Conservation (phyloP, 2,329 filamentous ascomycete species). For the Aspergillus amoenus region DNA sequence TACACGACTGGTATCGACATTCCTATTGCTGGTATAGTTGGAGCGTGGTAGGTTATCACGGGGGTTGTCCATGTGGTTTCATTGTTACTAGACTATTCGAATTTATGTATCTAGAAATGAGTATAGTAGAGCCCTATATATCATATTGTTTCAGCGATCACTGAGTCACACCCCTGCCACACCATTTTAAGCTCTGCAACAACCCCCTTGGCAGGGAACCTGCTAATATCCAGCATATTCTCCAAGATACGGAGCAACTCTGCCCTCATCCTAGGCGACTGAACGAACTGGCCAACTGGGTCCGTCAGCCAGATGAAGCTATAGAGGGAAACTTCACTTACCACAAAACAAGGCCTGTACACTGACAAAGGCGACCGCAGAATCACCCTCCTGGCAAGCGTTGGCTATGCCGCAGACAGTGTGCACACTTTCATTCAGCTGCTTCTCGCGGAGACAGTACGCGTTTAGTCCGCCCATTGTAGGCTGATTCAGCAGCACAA, state of each 20-base stretch:
- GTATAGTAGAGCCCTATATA: background rate
- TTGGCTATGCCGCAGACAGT: slow-evolving; percentile 15
- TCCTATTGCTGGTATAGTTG: slow-evolving; percentile 41
- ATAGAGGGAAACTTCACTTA: background rate
- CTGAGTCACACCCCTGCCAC: slow-evolving; percentile 20
- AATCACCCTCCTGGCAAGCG: slow-evolving; percentile 18
- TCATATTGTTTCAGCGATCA: background rate
- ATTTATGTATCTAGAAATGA: background rate
- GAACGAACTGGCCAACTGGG: slow-evolving; percentile 17
- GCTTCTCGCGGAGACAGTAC: slow-evolving; percentile 30
- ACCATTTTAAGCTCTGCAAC: slow-evolving; percentile 10
- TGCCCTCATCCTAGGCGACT: slow-evolving; percentile 9
- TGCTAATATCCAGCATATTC: slow-evolving; percentile 18
- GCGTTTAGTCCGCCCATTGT: slow-evolving; percentile 50
- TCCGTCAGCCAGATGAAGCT: background rate
- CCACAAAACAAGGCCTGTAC: slow-evolving; percentile 23
- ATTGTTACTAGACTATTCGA: too few species aligned
- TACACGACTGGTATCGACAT: slow-evolving; percentile 41
- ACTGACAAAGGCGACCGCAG: slow-evolving; percentile 22
- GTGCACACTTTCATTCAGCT: slow-evolving; percentile 16
- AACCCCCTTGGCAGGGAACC: slow-evolving; percentile 13
- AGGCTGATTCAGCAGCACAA: slow-evolving; percentile 54
- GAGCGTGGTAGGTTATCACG: slow-evolving; percentile 23
- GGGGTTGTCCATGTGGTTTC: too few species aligned
- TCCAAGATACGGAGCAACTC: slow-evolving; percentile 14